Percentiles rank a stretch among this genome's conserved stretches.
phyloP scores from a whole-genome alignment of 495 filamentous ascomycete species.

The Thozetella sp. region DNA sequence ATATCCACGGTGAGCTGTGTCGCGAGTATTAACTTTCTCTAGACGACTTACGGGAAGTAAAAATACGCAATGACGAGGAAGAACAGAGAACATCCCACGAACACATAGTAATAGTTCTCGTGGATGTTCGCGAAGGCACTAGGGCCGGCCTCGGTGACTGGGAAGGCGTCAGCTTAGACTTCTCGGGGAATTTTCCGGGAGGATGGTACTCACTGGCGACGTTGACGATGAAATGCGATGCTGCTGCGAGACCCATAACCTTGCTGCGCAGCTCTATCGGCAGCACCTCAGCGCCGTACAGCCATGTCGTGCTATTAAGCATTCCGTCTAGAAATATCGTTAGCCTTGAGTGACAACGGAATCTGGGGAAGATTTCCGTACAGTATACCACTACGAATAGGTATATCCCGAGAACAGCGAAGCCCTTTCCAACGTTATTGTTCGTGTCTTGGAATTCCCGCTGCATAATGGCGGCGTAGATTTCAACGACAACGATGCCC shows the following conservation, averaged over 20 bases:
- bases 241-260: constrained; percentile 60
- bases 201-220: constrained; percentile 51
- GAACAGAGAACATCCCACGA: too few species aligned
- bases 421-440: constrained; percentile 60
- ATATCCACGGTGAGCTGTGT: too few species aligned
- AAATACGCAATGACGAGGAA: too few species aligned
- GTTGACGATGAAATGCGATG: constrained; percentile 61
- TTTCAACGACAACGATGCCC: constrained; percentile 55
- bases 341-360: too few species aligned
- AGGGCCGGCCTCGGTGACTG: too few species aligned
- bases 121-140: too few species aligned
- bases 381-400: constrained; percentile 59
- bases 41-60: too few species aligned
- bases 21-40: too few species aligned
- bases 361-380: too few species aligned
- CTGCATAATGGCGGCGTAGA: constrained; percentile 64
- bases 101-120: too few species aligned
- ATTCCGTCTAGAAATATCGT: constrained; percentile 43
- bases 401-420: constrained; percentile 62
- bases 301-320: constrained; percentile 63
- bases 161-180: too few species aligned
- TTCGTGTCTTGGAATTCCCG: constrained; percentile 54
- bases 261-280: constrained; percentile 59
- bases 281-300: constrained; percentile 63
- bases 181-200: too few species aligned